phyloP scores from a whole-genome alignment of 257 asterid species.

The Coffea eugenioides region DNA sequence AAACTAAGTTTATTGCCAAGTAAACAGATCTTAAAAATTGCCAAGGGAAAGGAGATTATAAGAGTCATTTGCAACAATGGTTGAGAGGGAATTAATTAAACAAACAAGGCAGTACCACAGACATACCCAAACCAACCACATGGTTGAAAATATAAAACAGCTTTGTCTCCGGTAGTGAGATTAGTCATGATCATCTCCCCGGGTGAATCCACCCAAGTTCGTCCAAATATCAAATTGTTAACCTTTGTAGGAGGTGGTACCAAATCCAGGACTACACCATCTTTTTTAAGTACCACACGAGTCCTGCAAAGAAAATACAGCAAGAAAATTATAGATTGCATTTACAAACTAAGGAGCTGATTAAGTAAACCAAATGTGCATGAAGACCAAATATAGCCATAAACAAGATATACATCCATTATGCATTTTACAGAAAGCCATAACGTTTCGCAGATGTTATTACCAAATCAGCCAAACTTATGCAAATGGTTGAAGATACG shows the following conservation, averaged over 20 bases:
- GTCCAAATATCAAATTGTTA: conserved; percentile 89
- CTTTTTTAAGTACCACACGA: conserved; percentile 77
- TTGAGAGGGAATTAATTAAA: not conserved
- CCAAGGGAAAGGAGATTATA: not conserved
- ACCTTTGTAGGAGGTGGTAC: conserved; percentile 98
- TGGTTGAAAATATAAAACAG: conserved; percentile 90
- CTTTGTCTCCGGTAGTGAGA: conserved; percentile 95
- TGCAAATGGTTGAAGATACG: not conserved
- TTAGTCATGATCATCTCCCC: conserved; percentile 95
- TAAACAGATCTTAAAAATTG: not conserved
- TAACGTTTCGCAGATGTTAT: not conserved
- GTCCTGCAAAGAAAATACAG: conserved; percentile 53
- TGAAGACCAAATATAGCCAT: not conserved
- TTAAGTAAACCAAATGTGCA: not conserved
- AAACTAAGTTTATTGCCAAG: not conserved
- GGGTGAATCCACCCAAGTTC: conserved; percentile 98
- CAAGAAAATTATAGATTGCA: not conserved
- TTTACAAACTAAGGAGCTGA: not conserved
- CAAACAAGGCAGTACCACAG: not conserved
- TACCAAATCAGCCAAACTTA: not conserved
- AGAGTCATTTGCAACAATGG: not conserved
- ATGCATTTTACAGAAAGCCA: not conserved
- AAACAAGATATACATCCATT: not conserved
- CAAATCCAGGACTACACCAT: conserved; percentile 76
- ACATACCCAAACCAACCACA: conserved; percentile 99